Conservation (phyloP, 345 rosid genomes). For the Pelargonium nanum region DNA sequence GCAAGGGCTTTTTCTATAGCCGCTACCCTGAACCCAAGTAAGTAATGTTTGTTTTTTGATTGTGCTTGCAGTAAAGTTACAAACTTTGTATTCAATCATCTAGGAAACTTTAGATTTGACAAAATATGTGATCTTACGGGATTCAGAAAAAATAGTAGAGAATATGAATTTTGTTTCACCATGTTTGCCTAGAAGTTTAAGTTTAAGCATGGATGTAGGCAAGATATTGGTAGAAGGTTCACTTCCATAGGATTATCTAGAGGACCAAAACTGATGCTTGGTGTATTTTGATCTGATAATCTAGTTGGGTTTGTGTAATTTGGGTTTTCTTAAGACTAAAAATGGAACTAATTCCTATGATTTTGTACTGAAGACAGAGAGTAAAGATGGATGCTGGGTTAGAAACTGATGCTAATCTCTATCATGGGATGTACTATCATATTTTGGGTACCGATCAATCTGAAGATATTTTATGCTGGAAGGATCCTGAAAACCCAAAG, state of each 20-base stretch:
- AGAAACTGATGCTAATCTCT: conserved; percentile 74
- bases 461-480: conserved; percentile 88
- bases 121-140: background rate
- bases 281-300: too few species aligned
- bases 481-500: conserved; percentile 70
- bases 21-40: conserved; percentile 83
- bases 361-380: conserved; percentile 49
- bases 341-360: background rate
- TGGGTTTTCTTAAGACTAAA: background rate
- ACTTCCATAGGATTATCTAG: background rate
- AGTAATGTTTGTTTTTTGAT: conserved; percentile 14
- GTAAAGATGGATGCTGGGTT: conserved; percentile 81
- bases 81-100: background rate
- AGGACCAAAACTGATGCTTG: background rate
- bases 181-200: too few species aligned
- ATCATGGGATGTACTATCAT: conserved; percentile 79
- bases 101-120: background rate
- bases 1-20: conserved; percentile 80
- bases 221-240: background rate
- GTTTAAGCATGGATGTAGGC: background rate
- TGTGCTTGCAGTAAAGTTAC: background rate
- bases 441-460: conserved; percentile 63
- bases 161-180: too few species aligned
- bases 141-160: background rate
- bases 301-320: background rate